A percentile compares a stretch with the other conserved stretches of the same genome.
phyloP scores from a whole-genome alignment of 768 basidiomycete genomes.

The Trametes sanguinea region DNA sequence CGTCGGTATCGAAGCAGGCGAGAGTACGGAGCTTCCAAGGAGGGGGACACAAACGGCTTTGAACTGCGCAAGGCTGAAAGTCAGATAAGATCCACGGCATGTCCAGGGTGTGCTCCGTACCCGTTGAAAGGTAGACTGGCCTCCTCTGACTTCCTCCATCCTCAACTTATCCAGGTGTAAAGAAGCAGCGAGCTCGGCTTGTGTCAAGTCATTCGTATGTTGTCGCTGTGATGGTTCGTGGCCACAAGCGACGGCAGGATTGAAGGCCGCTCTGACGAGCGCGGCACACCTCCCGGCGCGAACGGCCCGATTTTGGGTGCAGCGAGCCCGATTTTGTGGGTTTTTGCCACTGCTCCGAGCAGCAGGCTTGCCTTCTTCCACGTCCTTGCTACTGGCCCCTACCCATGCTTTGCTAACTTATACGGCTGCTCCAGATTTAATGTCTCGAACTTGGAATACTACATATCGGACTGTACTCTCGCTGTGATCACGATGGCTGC shows the following conservation, averaged over 20 bases:
- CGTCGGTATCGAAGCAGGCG: constrained; percentile 50
- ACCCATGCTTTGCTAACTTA: neutral
- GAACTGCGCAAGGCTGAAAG: constrained; percentile 30
- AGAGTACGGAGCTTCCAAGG: constrained; percentile 66
- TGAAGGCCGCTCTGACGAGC: too few relatives aligned
- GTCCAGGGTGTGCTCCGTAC: constrained; percentile 28
- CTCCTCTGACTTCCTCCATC: constrained; percentile 5
- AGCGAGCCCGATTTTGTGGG: too few relatives aligned
- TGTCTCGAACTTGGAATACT: neutral
- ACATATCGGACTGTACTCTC: neutral
- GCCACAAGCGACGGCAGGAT: too few relatives aligned
- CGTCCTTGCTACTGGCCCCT: neutral
- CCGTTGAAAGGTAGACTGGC: constrained; percentile 40
- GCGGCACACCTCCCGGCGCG: too few relatives aligned
- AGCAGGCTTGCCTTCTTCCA: neutral
- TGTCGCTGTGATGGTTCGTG: too few relatives aligned
- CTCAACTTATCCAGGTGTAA: too few relatives aligned
- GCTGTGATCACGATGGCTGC: neutral
- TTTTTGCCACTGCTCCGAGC: neutral
- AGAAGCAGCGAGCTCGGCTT: too few relatives aligned
- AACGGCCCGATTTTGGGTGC: too few relatives aligned
- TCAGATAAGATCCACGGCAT: neutral
- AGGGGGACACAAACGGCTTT: constrained; percentile 84
- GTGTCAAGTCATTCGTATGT: too few relatives aligned
- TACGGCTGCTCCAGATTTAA: neutral